Conservation (phyloP, 495 filamentous ascomycete genomes). For the Xanthoparmelia taractica region DNA sequence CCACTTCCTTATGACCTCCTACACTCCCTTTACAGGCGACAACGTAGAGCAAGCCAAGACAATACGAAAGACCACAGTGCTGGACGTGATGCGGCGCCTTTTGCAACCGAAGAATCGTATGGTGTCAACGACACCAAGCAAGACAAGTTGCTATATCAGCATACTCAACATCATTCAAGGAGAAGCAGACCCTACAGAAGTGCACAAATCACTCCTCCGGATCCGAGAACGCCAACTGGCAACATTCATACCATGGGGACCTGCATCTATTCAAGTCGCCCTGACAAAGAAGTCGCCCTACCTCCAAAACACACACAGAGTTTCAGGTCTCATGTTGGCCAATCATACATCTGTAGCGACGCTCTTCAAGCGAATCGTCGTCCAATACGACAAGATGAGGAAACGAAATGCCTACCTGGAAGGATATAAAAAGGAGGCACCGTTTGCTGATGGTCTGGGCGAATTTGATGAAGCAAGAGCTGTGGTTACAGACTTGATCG, state of each 20-base stretch:
- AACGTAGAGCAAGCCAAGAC: slow-evolving; percentile 94
- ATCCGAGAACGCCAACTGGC: slow-evolving; percentile 91
- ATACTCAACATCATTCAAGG: slow-evolving; percentile 98
- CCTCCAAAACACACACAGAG: slow-evolving; percentile 75
- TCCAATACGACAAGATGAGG: slow-evolving; percentile 82
- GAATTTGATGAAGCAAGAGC: slow-evolving; percentile 93
- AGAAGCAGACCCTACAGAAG: slow-evolving; percentile 93
- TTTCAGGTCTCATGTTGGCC: slow-evolving; percentile 93
- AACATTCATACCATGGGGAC: slow-evolving; percentile 98
- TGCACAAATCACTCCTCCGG: slow-evolving; percentile 92
- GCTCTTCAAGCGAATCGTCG: slow-evolving; percentile 86
- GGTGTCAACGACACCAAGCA: slow-evolving; percentile 92
- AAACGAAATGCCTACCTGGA: slow-evolving; percentile 97
- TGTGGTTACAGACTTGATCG: slow-evolving; percentile 79
- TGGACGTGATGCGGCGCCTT: slow-evolving; percentile 94
- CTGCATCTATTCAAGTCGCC: slow-evolving; percentile 93
- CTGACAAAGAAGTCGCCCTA: slow-evolving; percentile 95
- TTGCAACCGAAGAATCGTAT: slow-evolving; percentile 98
- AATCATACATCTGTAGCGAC: slow-evolving; percentile 98
- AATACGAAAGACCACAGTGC: slow-evolving; percentile 91
- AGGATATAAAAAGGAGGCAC: slow-evolving; percentile 86
- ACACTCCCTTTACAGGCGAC: slow-evolving; percentile 93
- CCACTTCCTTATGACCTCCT: slow-evolving; percentile 96
- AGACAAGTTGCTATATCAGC: slow-evolving; percentile 96
- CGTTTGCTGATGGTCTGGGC: slow-evolving; percentile 80